These are phyloP conservation scores for Phytomonas sp. DNA, from an alignment of 208 protist species.

Conservation along the genomic window DNA sequence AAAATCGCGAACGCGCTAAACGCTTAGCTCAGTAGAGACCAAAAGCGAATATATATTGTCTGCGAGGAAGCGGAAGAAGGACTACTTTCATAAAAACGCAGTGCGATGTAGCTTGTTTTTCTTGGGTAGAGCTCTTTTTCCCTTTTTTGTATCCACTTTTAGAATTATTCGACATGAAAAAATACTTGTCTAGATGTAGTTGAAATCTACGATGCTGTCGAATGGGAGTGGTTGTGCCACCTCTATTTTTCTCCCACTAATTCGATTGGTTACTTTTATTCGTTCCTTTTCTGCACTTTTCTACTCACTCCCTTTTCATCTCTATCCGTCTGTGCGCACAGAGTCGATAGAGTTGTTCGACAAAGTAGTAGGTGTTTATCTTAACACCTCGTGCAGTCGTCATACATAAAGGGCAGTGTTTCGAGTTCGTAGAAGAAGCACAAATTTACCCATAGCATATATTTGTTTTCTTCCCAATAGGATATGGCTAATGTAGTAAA, in stretches of 20 bases:
- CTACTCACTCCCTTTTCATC: constrained; percentile 7
- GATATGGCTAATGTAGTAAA: neutral
- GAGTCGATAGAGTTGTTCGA: neutral
- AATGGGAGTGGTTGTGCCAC: neutral
- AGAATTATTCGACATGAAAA: constrained; percentile 1
- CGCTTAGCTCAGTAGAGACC: constrained; percentile 25
- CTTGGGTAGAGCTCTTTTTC: neutral
- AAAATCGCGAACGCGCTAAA: constrained; percentile 54
- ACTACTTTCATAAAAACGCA: neutral
- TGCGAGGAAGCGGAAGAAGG: neutral
- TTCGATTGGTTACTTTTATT: neutral
- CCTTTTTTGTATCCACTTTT: neutral
- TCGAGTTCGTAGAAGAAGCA: neutral
- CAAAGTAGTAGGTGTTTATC: neutral
- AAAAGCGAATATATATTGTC: neutral
- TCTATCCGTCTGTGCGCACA: neutral
- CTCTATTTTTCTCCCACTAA: neutral
- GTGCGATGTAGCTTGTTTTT: neutral
- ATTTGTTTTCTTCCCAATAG: neutral
- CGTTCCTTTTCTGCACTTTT: constrained; percentile 9
- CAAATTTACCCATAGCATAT: neutral
- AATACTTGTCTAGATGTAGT: neutral
- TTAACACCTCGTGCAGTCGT: neutral
- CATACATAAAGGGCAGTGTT: neutral
- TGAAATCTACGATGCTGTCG: neutral